phyloP scores from a whole-genome alignment of 176 grass and related monocot genomes.

The Leersia perrieri region DNA sequence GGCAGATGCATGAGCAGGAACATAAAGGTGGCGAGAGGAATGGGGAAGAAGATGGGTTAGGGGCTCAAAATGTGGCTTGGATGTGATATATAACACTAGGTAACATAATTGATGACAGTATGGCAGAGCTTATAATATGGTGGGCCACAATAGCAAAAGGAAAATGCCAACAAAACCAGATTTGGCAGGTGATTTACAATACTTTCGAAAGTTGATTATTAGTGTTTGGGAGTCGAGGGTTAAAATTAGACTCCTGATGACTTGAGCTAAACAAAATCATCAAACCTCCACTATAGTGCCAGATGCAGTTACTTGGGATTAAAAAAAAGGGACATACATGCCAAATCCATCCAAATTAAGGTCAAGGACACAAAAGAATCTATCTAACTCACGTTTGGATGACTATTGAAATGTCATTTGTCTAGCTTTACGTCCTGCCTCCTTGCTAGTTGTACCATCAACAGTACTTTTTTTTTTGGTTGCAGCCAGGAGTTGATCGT shows the following conservation, averaged over 20 bases:
- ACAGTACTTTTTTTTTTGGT: neutral
- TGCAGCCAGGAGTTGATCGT: neutral
- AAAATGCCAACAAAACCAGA: neutral
- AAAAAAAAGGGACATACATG: neutral
- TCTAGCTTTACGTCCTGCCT: neutral
- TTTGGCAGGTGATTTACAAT: neutral
- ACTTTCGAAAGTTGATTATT: neutral
- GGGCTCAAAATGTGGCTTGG: neutral
- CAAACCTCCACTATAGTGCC: neutral
- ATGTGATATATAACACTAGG: neutral
- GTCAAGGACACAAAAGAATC: neutral
- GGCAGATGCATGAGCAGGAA: neutral
- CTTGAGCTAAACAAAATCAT: neutral
- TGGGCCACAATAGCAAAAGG: too few relatives aligned
- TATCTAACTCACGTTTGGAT: neutral
- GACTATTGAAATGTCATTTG: neutral
- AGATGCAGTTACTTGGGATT: constrained; percentile 6
- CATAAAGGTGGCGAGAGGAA: neutral
- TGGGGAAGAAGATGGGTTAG: neutral
- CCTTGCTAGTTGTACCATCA: neutral
- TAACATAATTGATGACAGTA: neutral
- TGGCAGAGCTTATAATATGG: too few relatives aligned
- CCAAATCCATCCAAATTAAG: neutral
- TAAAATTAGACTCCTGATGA: neutral
- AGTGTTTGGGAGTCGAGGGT: neutral